Percentiles rank a stretch among this genome's conserved stretches.
These are phyloP conservation scores for Cyberlindnera petersonii DNA, from an alignment of 805 yeast species.

Conservation along the genomic window DNA sequence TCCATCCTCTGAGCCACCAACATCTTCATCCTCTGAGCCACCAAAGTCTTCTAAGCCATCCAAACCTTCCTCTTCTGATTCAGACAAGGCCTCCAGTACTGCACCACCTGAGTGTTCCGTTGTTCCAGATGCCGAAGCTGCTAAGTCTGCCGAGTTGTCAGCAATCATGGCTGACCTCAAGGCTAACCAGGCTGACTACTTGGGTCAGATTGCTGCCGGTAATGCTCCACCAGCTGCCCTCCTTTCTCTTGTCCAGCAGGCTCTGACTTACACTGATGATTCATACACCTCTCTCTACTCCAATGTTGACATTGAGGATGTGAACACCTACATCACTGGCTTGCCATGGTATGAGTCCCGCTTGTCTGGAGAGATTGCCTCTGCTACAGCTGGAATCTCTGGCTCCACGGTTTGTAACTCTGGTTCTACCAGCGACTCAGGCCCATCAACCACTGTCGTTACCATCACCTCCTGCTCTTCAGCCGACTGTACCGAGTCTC, in stretches of 20 bases:
- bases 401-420: too few relatives aligned
- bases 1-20: not conserved
- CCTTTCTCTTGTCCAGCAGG: constrained; percentile 24
- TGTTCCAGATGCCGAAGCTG: constrained; percentile 3
- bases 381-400: constrained; percentile 7
- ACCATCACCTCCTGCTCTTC: not conserved
- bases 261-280: constrained; percentile 30
- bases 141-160: constrained; percentile 5
- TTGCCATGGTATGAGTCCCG: constrained; percentile 32
- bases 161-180: constrained; percentile 14
- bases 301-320: constrained; percentile 22
- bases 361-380: constrained; percentile 17
- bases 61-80: not conserved
- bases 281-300: constrained; percentile 30
- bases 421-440: not conserved
- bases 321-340: constrained; percentile 26
- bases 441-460: constrained; percentile 1
- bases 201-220: constrained; percentile 15
- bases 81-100: not conserved
- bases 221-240: constrained; percentile 27
- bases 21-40: constrained; percentile 24
- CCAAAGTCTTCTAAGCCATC: constrained; percentile 18
- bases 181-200: constrained; percentile 14
- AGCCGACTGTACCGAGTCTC: not conserved
- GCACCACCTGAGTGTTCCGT: too few relatives aligned